Percentiles rank a stretch among this genome's conserved stretches.
Conservation (phyloP, 1,139 yeast genomes). For the Taphrina flavorubra region DNA sequence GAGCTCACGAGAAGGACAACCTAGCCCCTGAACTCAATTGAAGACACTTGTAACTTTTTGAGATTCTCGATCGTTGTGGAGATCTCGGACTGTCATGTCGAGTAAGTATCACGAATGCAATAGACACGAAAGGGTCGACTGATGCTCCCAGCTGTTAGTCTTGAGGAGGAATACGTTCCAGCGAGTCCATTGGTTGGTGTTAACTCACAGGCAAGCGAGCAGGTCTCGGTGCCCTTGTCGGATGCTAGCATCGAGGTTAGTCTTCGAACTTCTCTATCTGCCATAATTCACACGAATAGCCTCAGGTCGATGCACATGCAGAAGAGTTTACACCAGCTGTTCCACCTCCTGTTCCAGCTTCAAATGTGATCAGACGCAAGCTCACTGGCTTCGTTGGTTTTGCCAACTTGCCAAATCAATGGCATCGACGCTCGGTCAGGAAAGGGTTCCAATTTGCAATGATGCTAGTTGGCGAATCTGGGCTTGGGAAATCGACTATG, state of each 20-base stretch:
- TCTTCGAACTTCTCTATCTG: background rate
- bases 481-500: conserved; percentile 92
- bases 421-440: conserved; percentile 94
- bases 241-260: background rate
- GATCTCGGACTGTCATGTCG: conserved; percentile 1
- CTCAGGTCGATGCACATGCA: background rate
- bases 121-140: background rate
- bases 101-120: background rate
- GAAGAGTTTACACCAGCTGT: conserved; percentile 28
- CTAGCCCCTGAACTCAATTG: background rate
- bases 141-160: conserved; percentile 11
- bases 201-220: background rate
- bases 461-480: conserved; percentile 86
- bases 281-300: background rate
- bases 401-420: conserved; percentile 97
- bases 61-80: background rate
- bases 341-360: conserved; percentile 28
- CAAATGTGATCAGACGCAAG: conserved; percentile 34
- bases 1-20: background rate
- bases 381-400: conserved; percentile 84
- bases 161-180: conserved; percentile 19
- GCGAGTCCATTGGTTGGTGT: conserved; percentile 12
- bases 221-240: background rate
- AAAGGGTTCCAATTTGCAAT: conserved; percentile 91
- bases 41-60: background rate